Base-by-base conservation (phyloP, 352 stramenopile species). In the Phytophthora rubi region DNA sequence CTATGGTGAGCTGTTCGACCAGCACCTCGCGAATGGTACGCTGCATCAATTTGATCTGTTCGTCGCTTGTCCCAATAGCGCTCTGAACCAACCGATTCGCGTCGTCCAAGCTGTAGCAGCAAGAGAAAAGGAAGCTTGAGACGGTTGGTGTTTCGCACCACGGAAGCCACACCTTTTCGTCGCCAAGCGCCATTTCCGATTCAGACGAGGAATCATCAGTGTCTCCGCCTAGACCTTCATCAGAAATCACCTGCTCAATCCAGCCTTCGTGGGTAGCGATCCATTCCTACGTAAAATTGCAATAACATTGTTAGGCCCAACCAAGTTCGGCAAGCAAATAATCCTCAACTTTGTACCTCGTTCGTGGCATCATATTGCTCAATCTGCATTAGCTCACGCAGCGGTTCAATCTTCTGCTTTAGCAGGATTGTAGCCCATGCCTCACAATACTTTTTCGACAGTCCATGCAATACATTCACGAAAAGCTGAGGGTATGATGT, bases 71-170 rank as follows among this genome's bases (percentile, higher is more conserved):
- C 7, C 68, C 77, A 30, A 69, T 71, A 1, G 77, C 80, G 18
- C 53, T 80, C 44, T 81, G 80, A 52, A 94, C 68, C n/a, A 93
- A 65, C 3, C 67, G 79, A 47, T 94, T 89, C 5, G 88, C 86
- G 76, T 93, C 85, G 59, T 95, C 88, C n/a, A 95, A 68, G 23
- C 85, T 84, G 47, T 91, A 94, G 59, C 88, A 95, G 49, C 86
- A 95, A 23, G 84, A 88, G 32, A 95, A 95, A 2, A 95, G 66
- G 64, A 94, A 95, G 54, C 83, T 94, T 10, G 89, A 95, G 13
- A 97, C 82, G 6, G 77, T 89, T 6, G 89, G 80, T 3, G 88
- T 95, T 63, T 95, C 89, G 42, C 82, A 91, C 88, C 88, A 97
- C 15, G 89, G 88, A 1, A 97, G 76, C 86, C 86, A 95, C 12